Conservation (phyloP, 2,329 filamentous ascomycete species). For the Sporothrix globosa region DNA sequence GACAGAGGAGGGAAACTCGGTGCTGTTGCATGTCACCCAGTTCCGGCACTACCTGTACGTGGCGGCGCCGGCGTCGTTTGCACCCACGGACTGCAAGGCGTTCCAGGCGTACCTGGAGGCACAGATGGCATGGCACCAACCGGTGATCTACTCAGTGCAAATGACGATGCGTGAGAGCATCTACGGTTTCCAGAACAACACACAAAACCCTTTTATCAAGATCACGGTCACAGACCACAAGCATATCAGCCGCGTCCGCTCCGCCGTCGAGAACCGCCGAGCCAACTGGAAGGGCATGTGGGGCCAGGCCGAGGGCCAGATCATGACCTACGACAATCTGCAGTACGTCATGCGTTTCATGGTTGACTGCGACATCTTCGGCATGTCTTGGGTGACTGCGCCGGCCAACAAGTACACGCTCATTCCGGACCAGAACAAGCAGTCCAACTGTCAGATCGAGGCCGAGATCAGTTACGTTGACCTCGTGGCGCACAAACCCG, state of each 20-base stretch:
- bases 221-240: constrained; percentile 91
- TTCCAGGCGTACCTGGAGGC: constrained; percentile 82
- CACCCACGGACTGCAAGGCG: constrained; percentile 72
- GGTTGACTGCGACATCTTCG: constrained; percentile 91
- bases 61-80: constrained; percentile 81
- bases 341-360: constrained; percentile 96
- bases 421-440: constrained; percentile 65
- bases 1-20: constrained; percentile 80
- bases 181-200: constrained; percentile 91
- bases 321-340: constrained; percentile 93
- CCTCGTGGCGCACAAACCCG: constrained; percentile 81
- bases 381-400: constrained; percentile 97
- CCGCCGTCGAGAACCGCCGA: constrained; percentile 71
- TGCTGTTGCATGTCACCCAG: constrained; percentile 90
- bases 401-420: constrained; percentile 73
- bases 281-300: constrained; percentile 93
- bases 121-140: constrained; percentile 68
- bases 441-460: constrained; percentile 97
- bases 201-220: constrained; percentile 88
- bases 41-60: constrained; percentile 97
- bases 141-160: constrained; percentile 76
- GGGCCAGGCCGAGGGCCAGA: constrained; percentile 66
- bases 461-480: constrained; percentile 81
- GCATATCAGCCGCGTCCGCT: constrained; percentile 74
- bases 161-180: constrained; percentile 88